Conservation (phyloP, 2,329 filamentous ascomycete species). For the Fusarium sp. region DNA sequence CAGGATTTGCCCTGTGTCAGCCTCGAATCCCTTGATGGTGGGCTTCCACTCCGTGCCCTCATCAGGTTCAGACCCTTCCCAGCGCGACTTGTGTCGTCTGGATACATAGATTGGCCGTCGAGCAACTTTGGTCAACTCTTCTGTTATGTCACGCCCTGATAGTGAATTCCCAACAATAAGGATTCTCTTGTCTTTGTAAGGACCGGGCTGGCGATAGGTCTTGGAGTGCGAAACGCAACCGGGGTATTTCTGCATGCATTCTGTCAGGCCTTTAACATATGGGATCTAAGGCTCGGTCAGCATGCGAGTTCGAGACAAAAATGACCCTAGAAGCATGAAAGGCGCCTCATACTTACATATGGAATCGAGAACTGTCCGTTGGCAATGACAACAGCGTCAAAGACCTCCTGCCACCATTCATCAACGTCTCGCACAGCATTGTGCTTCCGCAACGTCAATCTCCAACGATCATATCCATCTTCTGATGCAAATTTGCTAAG, state of each 20-base stretch:
- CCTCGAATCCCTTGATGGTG: neutral
- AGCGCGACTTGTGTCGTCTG: neutral
- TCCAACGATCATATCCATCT: neutral
- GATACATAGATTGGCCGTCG: neutral
- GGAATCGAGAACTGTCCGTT: constrained; percentile 1
- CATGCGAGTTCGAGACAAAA: too few relatives aligned
- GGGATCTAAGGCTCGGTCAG: neutral
- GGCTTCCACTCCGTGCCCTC: neutral
- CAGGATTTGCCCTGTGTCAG: neutral
- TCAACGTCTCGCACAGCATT: neutral
- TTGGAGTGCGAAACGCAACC: neutral
- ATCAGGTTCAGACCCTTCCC: neutral
- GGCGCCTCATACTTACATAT: constrained; percentile 3
- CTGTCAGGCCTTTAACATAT: neutral
- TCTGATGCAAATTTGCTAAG: neutral
- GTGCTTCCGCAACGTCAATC: neutral
- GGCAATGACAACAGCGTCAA: neutral
- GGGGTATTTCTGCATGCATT: neutral
- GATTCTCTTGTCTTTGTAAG: neutral
- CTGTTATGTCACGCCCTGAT: neutral
- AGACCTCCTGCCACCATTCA: constrained; percentile 5
- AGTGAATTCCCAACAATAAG: neutral
- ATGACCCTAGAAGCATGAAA: too few relatives aligned
- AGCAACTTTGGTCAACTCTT: neutral
- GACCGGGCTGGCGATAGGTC: neutral